Evolutionary conservation across 2,329 filamentous ascomycete genomes (phyloP).

Genomic region (Alternaria conjuncta): DNA sequence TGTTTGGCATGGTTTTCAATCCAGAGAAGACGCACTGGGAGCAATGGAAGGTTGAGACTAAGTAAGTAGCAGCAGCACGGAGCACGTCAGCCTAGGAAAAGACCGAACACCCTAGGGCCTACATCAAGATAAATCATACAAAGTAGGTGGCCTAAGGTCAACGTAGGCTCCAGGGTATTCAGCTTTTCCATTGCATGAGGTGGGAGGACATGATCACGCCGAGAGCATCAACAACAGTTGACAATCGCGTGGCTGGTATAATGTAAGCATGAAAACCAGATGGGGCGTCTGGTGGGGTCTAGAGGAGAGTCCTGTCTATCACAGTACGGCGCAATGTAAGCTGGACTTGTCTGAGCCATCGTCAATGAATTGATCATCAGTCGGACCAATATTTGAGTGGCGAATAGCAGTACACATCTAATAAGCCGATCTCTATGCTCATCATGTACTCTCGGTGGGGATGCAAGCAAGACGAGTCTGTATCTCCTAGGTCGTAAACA

Average conservation of each 20-base stretch:
- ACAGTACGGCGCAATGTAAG: neutral
- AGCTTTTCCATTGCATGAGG: neutral
- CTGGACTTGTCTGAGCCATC: neutral
- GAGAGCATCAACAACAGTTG: neutral
- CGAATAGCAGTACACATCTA: neutral
- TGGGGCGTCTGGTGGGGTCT: neutral
- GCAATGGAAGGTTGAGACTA: neutral
- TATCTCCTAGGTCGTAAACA: neutral
- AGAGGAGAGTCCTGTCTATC: neutral
- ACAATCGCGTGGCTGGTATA: neutral
- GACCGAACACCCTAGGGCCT: neutral
- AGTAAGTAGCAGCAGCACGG: neutral
- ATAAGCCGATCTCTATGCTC: neutral
- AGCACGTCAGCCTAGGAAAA: neutral
- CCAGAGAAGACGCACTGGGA: neutral
- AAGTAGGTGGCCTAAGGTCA: too few species aligned
- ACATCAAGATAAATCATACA: neutral
- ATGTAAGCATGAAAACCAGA: neutral
- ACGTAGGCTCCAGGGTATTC: neutral
- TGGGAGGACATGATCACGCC: neutral
- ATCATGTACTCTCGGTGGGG: neutral
- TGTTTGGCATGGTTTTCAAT: neutral
- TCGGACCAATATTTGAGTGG: neutral
- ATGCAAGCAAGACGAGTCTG: neutral
- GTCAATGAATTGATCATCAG: neutral